Evolutionary conservation across 306 rosid species (phyloP), one percentile per base, ranked within the genome.

Genomic region (Gillenia trifoliata): DNA sequence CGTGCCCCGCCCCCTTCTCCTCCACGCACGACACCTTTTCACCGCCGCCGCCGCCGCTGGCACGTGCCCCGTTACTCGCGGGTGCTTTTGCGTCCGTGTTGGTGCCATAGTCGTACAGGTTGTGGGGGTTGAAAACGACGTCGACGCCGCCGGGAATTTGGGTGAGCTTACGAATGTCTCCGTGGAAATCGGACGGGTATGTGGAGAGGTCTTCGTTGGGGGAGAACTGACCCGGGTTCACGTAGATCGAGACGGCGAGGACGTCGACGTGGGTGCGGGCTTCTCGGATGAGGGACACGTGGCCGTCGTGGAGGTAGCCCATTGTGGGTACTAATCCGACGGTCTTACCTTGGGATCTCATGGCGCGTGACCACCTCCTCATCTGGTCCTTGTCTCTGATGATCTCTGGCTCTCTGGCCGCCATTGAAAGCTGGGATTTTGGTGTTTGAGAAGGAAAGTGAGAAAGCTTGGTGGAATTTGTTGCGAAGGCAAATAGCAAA

Each of bases 241-340:
- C 87, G 45, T 94, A 94, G 76, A 94, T 87, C 26, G 99, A 94
- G 79, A 94, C 90, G 0, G 71, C 96, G 7, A 89, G 43, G 17
- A 89, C 69, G 20, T 92, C 70, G 19, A 91, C 19, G 29, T 62
- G 92, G 26, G 31, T 56, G 79, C 45, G 92, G 45, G 93, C 96
- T 79, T 87, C 83, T 45, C 41, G 67, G 68, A 94, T 66, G 16
- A 94, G 89, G 3, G 98, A 83, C n/a, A 94, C 68, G 65, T 92
- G 97, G 47, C 99, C 96, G 11, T 80, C 68, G 40, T 94, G 97
- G 73, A 94, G 97, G 74, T 54, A 92, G 2, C 97, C 99, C 99
- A 94, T 94, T 38, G 97, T 92, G 84, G 97, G 99, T 2, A 94
- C 96, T 1, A 92, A 45, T 31, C 81, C 86, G 3, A 94, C 83